phyloP scores from a whole-genome alignment of 768 basidiomycete species.

The Serendipita indica region DNA sequence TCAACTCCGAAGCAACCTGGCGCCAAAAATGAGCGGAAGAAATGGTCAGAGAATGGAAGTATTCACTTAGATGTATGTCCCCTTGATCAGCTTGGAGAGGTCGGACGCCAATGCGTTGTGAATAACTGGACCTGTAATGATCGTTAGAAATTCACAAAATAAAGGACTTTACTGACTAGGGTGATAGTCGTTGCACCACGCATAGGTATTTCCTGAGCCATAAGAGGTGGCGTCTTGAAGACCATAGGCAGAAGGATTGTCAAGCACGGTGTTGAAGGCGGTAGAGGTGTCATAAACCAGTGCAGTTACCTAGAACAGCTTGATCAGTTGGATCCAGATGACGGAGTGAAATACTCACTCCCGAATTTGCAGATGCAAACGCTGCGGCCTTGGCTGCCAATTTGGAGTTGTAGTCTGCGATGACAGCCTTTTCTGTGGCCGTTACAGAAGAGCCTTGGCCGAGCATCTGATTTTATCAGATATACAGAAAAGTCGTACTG shows the following conservation, averaged over 20 bases:
- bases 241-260: constrained; percentile 35
- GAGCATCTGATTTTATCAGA: constrained; percentile 30
- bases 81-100: background rate
- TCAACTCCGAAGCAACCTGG: too few relatives aligned
- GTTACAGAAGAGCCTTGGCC: constrained; percentile 28
- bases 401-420: constrained; percentile 37
- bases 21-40: too few relatives aligned
- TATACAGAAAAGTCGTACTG: background rate
- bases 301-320: constrained; percentile 28
- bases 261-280: constrained; percentile 34
- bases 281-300: constrained; percentile 39
- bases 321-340: background rate
- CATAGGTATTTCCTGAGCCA: constrained; percentile 18
- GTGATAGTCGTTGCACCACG: constrained; percentile 9
- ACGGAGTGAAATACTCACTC: constrained; percentile 24
- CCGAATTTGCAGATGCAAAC: constrained; percentile 32
- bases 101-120: too few relatives aligned
- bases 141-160: too few relatives aligned
- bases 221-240: constrained; percentile 39
- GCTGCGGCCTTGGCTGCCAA: constrained; percentile 28
- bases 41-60: too few relatives aligned
- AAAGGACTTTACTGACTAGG: too few relatives aligned
- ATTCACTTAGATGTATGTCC: constrained; percentile 7
- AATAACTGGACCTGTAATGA: too few relatives aligned
- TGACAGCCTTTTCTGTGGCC: constrained; percentile 31